Percentiles rank a stretch among this genome's conserved stretches.
These are phyloP conservation scores for Phytophthora brassicae DNA, from an alignment of 352 stramenopile genomes.

Conservation along the genomic window DNA sequence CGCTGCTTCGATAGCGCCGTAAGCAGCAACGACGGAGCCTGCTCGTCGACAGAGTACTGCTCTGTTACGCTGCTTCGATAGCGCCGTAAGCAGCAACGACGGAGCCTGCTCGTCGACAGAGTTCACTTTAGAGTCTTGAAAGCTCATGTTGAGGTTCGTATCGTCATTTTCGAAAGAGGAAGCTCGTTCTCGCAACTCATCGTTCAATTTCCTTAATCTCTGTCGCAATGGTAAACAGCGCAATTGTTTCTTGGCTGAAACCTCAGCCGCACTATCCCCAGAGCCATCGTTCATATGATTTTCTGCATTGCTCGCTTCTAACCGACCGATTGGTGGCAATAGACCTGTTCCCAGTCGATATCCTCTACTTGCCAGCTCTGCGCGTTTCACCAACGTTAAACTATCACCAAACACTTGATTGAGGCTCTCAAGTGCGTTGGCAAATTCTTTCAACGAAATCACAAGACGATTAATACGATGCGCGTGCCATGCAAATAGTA, in stretches of 20 bases:
- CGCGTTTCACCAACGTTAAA: constrained; percentile 58
- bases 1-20: constrained; percentile 55
- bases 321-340: constrained; percentile 54
- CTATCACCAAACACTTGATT: constrained; percentile 34
- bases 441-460: constrained; percentile 9
- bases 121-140: background rate
- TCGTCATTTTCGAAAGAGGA: background rate
- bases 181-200: constrained; percentile 31
- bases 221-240: constrained; percentile 45
- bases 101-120: constrained; percentile 26
- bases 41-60: constrained; percentile 6
- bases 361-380: constrained; percentile 52
- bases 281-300: background rate
- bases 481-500: constrained; percentile 22
- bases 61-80: constrained; percentile 50
- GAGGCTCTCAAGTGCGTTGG: constrained; percentile 8
- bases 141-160: background rate
- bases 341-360: constrained; percentile 47
- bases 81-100: constrained; percentile 58
- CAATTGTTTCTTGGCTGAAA: constrained; percentile 19
- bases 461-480: constrained; percentile 12
- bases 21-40: constrained; percentile 56
- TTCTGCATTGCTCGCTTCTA: constrained; percentile 32
- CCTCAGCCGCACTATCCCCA: background rate
- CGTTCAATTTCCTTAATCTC: constrained; percentile 47